phyloP scores from a whole-genome alignment of 2,329 filamentous ascomycete species.

The Trichocomaceae sp. region DNA sequence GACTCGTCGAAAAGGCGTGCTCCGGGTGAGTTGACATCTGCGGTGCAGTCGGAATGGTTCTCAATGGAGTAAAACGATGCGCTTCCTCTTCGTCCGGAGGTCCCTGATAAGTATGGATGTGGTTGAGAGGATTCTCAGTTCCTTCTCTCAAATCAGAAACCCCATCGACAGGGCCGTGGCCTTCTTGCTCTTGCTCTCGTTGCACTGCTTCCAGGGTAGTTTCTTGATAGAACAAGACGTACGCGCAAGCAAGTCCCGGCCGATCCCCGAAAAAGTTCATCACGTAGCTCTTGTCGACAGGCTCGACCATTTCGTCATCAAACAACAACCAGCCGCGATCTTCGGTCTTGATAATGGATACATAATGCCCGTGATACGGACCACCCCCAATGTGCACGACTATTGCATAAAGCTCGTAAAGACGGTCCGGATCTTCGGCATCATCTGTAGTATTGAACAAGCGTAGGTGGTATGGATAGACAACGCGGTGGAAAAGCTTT shows the following conservation, averaged over 20 bases:
- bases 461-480: conserved; percentile 93
- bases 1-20: conserved; percentile 20
- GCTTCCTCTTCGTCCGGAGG: conserved; percentile 29
- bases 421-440: conserved; percentile 80
- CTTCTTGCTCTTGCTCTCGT: conserved; percentile 78
- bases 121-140: conserved; percentile 31
- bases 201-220: conserved; percentile 63
- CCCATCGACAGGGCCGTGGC: conserved; percentile 37
- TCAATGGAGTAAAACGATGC: conserved; percentile 26
- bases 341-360: conserved; percentile 94
- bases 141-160: conserved; percentile 44
- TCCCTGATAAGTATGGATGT: conserved; percentile 35
- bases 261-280: conserved; percentile 96
- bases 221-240: conserved; percentile 97
- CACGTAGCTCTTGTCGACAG: conserved; percentile 93
- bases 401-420: conserved; percentile 95
- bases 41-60: conserved; percentile 39
- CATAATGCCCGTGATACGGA: conserved; percentile 95
- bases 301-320: conserved; percentile 97
- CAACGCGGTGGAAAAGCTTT: conserved; percentile 93
- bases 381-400: conserved; percentile 96
- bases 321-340: conserved; percentile 94
- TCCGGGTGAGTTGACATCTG: conserved; percentile 40
- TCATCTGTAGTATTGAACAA: conserved; percentile 98
- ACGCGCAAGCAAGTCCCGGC: conserved; percentile 84